These are phyloP conservation scores for Phytopythium aichiense DNA, from an alignment of 352 stramenopile species.

Conservation along the genomic window DNA sequence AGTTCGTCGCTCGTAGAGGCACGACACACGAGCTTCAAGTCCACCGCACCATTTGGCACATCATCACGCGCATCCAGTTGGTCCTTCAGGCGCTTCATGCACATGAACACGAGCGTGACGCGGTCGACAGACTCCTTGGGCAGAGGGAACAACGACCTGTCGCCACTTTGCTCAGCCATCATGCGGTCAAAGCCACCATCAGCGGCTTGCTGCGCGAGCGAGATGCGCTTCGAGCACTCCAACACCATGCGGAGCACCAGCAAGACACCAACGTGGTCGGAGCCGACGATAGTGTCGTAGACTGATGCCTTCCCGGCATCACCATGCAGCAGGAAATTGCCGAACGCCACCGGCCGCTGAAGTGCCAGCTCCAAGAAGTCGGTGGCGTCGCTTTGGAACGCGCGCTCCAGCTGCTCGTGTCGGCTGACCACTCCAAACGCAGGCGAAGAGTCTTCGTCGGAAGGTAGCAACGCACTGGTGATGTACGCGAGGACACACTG, in stretches of 20 bases:
- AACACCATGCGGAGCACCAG: constrained; percentile 67
- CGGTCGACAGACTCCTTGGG: constrained; percentile 47
- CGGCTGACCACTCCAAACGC: constrained; percentile 10
- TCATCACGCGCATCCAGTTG: constrained; percentile 15
- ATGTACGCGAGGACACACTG: constrained; percentile 66
- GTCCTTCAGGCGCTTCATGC: constrained; percentile 71
- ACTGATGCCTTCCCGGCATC: constrained; percentile 20
- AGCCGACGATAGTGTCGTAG: constrained; percentile 55
- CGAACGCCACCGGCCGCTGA: constrained; percentile 46
- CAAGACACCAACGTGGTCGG: constrained; percentile 67
- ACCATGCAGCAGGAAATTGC: constrained; percentile 43
- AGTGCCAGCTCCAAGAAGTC: constrained; percentile 70
- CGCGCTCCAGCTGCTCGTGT: constrained; percentile 64
- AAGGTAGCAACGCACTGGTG: constrained; percentile 28
- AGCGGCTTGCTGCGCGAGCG: constrained; percentile 8
- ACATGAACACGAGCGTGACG: constrained; percentile 72
- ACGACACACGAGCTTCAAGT: constrained; percentile 62
- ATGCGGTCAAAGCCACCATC: constrained; percentile 6
- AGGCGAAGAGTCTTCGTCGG: background rate
- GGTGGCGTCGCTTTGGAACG: constrained; percentile 43
- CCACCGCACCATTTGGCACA: constrained; percentile 9
- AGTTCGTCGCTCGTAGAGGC: constrained; percentile 33
- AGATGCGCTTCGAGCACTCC: constrained; percentile 66
- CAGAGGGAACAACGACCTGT: constrained; percentile 38
- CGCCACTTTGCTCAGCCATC: background rate